phyloP scores from a whole-genome alignment of 2,329 filamentous ascomycete species.

The Alternaria sp. region DNA sequence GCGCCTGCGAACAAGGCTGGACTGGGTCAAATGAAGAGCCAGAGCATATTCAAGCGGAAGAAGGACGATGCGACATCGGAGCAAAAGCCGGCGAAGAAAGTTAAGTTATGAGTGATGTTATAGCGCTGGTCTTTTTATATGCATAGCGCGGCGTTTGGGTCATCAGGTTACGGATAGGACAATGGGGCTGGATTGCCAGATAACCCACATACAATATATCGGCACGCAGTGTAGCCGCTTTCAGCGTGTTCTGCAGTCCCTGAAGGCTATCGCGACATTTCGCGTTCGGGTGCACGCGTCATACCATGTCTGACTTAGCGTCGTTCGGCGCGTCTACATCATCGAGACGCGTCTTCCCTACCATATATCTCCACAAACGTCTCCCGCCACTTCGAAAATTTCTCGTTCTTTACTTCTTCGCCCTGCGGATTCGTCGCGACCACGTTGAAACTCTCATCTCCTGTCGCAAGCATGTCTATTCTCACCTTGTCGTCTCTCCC shows the following conservation, averaged over 20 bases:
- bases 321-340: constrained; percentile 17
- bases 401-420: neutral
- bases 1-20: constrained; percentile 38
- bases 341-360: constrained; percentile 14
- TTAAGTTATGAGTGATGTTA: constrained; percentile 36
- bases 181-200: neutral
- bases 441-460: neutral
- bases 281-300: neutral
- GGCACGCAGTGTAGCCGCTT: neutral
- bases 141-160: constrained; percentile 36
- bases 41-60: constrained; percentile 50
- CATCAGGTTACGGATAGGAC: neutral
- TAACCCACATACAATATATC: neutral
- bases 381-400: neutral
- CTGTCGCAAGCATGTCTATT: neutral
- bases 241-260: neutral
- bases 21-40: constrained; percentile 45
- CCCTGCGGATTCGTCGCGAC: neutral
- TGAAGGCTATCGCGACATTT: neutral
- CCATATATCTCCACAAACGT: neutral
- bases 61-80: constrained; percentile 34
- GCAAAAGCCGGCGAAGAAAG: constrained; percentile 45
- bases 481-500: constrained; percentile 9
- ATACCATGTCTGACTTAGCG: constrained; percentile 8
- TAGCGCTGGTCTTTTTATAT: neutral